Conservation (phyloP, 2,329 filamentous ascomycete species). For the Phoma sp. region DNA sequence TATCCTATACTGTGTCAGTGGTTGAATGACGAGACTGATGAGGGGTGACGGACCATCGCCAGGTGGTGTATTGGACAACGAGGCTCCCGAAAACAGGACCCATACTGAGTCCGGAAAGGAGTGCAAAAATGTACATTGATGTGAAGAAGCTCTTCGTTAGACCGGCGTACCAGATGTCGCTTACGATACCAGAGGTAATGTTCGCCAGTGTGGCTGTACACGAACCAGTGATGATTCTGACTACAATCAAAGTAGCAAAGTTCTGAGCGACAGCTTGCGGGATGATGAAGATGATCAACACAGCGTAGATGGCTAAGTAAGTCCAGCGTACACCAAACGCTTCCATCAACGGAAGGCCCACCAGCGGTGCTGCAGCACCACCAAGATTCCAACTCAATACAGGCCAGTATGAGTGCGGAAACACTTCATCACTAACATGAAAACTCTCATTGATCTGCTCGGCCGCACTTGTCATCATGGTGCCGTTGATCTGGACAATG, state of each 20-base stretch:
- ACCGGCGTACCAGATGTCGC: slow-evolving; percentile 48
- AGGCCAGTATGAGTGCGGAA: slow-evolving; percentile 52
- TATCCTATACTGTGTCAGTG: slow-evolving; percentile 42
- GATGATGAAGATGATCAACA: slow-evolving; percentile 52
- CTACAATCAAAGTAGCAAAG: slow-evolving; percentile 54
- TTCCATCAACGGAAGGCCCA: slow-evolving; percentile 54
- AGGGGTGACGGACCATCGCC: slow-evolving; percentile 49
- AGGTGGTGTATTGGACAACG: slow-evolving; percentile 47
- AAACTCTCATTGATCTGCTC: slow-evolving; percentile 50
- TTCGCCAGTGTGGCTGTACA: slow-evolving; percentile 54
- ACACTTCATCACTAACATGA: slow-evolving; percentile 45
- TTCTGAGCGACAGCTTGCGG: slow-evolving; percentile 53
- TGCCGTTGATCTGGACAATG: slow-evolving; percentile 41
- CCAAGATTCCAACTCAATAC: slow-evolving; percentile 53
- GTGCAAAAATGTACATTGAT: slow-evolving; percentile 53
- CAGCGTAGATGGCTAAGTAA: slow-evolving; percentile 51
- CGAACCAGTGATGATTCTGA: slow-evolving; percentile 54
- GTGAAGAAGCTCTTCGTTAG: slow-evolving; percentile 51
- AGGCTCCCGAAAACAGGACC: slow-evolving; percentile 54
- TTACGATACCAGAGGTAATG: slow-evolving; percentile 44
- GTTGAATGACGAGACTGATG: slow-evolving; percentile 22
- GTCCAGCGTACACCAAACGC: slow-evolving; percentile 53
- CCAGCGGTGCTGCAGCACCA: slow-evolving; percentile 50
- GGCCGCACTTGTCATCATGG: slow-evolving; percentile 42
- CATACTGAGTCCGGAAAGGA: slow-evolving; percentile 53